Percentiles rank a stretch among this genome's conserved stretches.
These are phyloP conservation scores for Wickerhamiella slavikovae DNA, from an alignment of 805 yeast species.

Conservation along the genomic window DNA sequence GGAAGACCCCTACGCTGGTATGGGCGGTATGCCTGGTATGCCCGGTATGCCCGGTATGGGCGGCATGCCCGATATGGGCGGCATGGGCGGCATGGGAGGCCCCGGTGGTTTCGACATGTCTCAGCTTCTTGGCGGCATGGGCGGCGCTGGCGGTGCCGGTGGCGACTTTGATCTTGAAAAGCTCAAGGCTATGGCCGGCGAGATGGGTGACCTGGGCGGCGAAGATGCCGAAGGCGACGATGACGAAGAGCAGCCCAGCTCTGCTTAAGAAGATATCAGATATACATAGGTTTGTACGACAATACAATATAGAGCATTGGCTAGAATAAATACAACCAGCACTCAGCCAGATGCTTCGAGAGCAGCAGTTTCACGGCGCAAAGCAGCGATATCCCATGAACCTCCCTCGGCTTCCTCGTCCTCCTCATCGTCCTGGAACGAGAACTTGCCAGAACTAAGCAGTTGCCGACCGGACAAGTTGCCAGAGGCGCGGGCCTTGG, in stretches of 20 bases:
- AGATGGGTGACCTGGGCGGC: slow-evolving; percentile 6
- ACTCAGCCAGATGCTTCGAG: slow-evolving; percentile 5
- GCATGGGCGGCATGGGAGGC: slow-evolving; percentile 12
- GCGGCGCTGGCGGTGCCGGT: slow-evolving; percentile 21
- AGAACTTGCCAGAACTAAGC: slow-evolving; percentile 20
- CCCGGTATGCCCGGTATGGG: slow-evolving; percentile 17
- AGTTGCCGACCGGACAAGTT: slow-evolving; percentile 19
- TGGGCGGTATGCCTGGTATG: slow-evolving; percentile 1
- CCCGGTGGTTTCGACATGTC: slow-evolving; percentile 15
- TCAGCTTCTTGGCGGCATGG: slow-evolving; percentile 16
- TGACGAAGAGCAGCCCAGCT: slow-evolving; percentile 10
- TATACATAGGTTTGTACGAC: not conserved
- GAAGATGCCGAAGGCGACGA: slow-evolving; percentile 8
- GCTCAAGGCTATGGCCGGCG: slow-evolving; percentile 4
- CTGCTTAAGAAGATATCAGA: too few relatives aligned
- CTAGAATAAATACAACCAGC: too few relatives aligned
- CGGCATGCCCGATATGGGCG: slow-evolving; percentile 15
- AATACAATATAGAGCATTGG: not conserved
- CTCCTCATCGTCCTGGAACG: slow-evolving; percentile 14
- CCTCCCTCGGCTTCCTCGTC: slow-evolving; percentile 15
- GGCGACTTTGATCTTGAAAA: slow-evolving; percentile 14
- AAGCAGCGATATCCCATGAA: slow-evolving; percentile 19
- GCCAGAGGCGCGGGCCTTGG: slow-evolving; percentile 17
- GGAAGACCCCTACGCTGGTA: slow-evolving; percentile 18
- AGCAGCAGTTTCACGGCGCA: slow-evolving; percentile 17